Evolutionary conservation across 805 yeast species (phyloP).

Genomic region (Teunomyces aglyptinius): DNA sequence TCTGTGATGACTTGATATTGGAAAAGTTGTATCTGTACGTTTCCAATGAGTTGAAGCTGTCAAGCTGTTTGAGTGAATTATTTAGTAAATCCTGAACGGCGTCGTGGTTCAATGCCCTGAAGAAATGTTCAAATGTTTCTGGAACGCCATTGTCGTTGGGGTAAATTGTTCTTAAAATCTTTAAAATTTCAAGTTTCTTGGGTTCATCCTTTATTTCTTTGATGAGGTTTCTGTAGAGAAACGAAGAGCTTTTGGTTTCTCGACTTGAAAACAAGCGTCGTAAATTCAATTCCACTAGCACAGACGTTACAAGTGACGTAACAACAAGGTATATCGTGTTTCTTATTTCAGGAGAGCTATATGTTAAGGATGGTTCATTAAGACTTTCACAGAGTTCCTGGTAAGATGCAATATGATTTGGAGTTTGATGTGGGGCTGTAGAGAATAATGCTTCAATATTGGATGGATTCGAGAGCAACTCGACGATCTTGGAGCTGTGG

Average conservation of each 20-base stretch:
- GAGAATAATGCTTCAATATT: conserved; percentile 12
- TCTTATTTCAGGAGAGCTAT: conserved; percentile 18
- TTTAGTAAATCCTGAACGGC: conserved; percentile 10
- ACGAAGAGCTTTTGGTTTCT: conserved; percentile 2
- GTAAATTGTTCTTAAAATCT: conserved; percentile 12
- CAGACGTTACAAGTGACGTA: conserved; percentile 21
- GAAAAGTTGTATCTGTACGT: conserved; percentile 23
- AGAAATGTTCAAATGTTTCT: conserved; percentile 12
- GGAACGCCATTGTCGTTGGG: conserved; percentile 10
- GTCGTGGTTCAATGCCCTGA: conserved; percentile 12
- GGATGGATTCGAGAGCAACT: conserved; percentile 9
- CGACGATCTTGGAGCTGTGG: conserved; percentile 12
- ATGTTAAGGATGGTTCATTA: conserved; percentile 3
- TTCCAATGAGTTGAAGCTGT: conserved; percentile 22
- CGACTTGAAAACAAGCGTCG: conserved; percentile 14
- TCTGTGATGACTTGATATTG: conserved; percentile 29
- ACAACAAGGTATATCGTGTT: conserved; percentile 22
- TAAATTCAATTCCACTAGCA: conserved; percentile 30
- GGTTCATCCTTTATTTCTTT: conserved; percentile 15
- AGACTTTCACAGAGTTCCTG: not conserved
- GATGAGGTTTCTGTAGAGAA: conserved; percentile 19
- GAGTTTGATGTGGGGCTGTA: not conserved
- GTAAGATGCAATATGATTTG: not conserved
- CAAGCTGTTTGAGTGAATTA: conserved; percentile 10
- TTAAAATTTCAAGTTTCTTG: conserved; percentile 17